Base-by-base conservation (phyloP, 441 rosid genomes). In the Gossypium trilobum region DNA sequence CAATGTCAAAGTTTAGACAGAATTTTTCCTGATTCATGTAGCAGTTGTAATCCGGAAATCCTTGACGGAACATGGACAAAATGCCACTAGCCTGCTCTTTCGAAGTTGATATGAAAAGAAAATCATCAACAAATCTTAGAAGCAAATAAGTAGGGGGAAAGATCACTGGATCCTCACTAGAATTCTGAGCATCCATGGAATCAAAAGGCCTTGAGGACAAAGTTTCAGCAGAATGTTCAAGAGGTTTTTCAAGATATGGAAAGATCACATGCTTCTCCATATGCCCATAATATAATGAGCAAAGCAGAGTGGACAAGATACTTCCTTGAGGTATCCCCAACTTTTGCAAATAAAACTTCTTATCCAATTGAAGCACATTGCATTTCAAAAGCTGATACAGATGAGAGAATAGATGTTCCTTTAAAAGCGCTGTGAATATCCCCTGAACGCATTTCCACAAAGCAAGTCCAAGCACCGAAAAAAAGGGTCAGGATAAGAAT, bases 241-340 rank as follows among this genome's bases (percentile, higher is more conserved):
- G 69, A 76, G 74, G 73, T 77, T 81, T 77, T 77, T 81, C 78
- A 56, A 92, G 87, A 82, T 82, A 87, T 46, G 97, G 97, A 76
- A 83, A 83, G 63, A 92, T 75, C 78, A 86, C 82, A 78, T 85
- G 90, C 68, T 70, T 88, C 77, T 95, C 98, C 17, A 92, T 82
- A 77, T 91, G 87, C 54, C 96, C 99, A 46, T 80, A 91, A 84
- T 95, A 95, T 22, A 91, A 76, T n/a, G 93, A 95, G 79, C 96
- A 92, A 59, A 95, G 86, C 71, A 91, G 68, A 46, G 95, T 66
- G 73, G 97, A 92, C 58, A 95, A 54, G 68, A 82, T 82, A 74
- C 96, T 88, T 85, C 98, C 99, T 83, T 95, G 98, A 66, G 98
- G 85, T 82, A 91, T 91, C 65, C 98, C 99, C 50, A 78, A 70